These are phyloP conservation scores for Globisporangium okanoganense DNA, from an alignment of 352 stramenopile genomes.

Conservation along the genomic window DNA sequence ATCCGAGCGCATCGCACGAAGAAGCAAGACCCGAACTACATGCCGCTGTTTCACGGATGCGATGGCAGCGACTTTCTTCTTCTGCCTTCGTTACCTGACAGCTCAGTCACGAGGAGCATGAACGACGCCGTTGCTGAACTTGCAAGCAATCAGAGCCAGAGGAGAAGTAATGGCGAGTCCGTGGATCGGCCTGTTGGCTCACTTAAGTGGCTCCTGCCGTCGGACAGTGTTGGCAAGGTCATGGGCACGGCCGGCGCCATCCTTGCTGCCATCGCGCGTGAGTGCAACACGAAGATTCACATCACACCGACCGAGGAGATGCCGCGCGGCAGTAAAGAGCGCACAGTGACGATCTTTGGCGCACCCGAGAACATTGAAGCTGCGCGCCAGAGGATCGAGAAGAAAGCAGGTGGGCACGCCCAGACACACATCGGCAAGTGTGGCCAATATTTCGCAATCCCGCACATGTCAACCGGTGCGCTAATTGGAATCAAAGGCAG, in stretches of 20 bases:
- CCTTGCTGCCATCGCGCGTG: slow-evolving; percentile 35
- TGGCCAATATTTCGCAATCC: slow-evolving; percentile 67
- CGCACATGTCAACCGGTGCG: slow-evolving; percentile 36
- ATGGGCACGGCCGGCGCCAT: slow-evolving; percentile 52
- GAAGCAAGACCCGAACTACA: slow-evolving; percentile 54
- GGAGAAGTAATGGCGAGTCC: slow-evolving; percentile 2
- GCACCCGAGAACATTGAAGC: slow-evolving; percentile 25
- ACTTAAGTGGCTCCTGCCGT: slow-evolving; percentile 47
- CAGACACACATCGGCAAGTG: slow-evolving; percentile 29
- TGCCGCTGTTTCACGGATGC: slow-evolving; percentile 23
- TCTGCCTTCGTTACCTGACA: slow-evolving; percentile 25
- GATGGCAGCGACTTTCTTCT: slow-evolving; percentile 19
- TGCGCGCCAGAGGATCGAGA: slow-evolving; percentile 36
- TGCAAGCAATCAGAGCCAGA: neutral
- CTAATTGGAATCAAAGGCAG: slow-evolving; percentile 49
- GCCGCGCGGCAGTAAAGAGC: slow-evolving; percentile 39
- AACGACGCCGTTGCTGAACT: slow-evolving; percentile 20
- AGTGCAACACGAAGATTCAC: slow-evolving; percentile 42
- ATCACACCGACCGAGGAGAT: slow-evolving; percentile 32
- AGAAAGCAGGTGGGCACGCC: slow-evolving; percentile 34
- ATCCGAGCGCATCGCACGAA: slow-evolving; percentile 42
- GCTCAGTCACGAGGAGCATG: slow-evolving; percentile 38
- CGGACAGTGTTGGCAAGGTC: slow-evolving; percentile 51
- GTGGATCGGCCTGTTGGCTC: slow-evolving; percentile 4
- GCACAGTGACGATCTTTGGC: slow-evolving; percentile 43